Evolutionary conservation across 441 rosid genomes (phyloP).

Genomic region (Populus hybrid): DNA sequence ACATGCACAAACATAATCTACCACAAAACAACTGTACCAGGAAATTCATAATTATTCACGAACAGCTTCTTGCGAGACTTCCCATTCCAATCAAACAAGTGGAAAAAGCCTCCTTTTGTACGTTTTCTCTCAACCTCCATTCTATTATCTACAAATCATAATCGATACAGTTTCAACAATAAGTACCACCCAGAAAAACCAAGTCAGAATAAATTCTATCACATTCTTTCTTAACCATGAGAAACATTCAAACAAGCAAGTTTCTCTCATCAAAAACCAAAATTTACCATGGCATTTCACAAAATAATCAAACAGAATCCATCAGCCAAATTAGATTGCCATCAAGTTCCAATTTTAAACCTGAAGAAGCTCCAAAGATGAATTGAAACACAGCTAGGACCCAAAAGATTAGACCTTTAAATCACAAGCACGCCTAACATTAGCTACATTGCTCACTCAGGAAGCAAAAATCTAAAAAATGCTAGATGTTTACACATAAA

Average conservation of each 20-base stretch:
- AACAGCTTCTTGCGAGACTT: constrained; percentile 82
- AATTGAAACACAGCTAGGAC: neutral
- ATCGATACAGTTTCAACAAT: neutral
- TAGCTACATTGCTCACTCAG: constrained; percentile 20
- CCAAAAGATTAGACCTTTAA: neutral
- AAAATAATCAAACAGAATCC: constrained; percentile 13
- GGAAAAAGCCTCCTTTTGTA: constrained; percentile 59
- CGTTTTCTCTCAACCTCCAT: constrained; percentile 75
- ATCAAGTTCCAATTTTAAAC: neutral
- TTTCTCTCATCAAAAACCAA: neutral
- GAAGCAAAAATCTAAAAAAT: neutral
- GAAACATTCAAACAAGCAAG: neutral
- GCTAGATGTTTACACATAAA: neutral
- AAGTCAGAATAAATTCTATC: neutral
- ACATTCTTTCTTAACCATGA: neutral
- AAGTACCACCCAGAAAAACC: neutral
- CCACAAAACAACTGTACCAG: constrained; percentile 33
- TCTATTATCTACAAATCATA: constrained; percentile 32
- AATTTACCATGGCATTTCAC: neutral
- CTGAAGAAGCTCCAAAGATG: neutral
- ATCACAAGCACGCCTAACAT: constrained; percentile 4
- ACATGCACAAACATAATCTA: neutral
- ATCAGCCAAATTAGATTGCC: constrained; percentile 1
- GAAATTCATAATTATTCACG: constrained; percentile 33
- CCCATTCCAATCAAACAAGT: constrained; percentile 82